These are phyloP conservation scores for Rhododendron vialii DNA, from an alignment of 148 eudicot species.

Conservation along the genomic window DNA sequence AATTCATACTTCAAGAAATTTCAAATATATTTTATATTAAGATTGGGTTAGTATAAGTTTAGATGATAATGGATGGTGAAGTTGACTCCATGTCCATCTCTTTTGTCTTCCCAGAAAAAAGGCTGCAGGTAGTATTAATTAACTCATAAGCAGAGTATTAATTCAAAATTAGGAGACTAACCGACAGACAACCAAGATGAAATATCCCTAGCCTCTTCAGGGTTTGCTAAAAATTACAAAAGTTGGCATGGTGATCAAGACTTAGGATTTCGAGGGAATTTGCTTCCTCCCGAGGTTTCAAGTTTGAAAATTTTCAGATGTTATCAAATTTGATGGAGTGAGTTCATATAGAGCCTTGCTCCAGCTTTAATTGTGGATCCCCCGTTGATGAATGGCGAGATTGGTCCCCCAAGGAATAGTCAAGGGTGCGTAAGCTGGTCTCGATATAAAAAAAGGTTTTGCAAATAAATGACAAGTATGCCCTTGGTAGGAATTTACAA, in stretches of 20 bases:
- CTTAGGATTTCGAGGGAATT: background rate
- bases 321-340: no score
- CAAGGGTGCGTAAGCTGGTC: background rate
- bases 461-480: background rate
- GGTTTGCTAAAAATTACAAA: no score
- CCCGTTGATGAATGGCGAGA: no score
- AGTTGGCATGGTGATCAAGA: background rate
- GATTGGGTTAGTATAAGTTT: background rate
- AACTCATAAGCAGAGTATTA: background rate
- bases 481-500: background rate
- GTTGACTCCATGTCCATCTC: background rate
- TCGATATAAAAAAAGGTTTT: background rate
- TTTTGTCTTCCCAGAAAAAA: background rate
- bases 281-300: no score
- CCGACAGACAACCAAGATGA: background rate
- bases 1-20: background rate
- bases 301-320: no score
- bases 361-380: no score
- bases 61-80: background rate
- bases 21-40: background rate
- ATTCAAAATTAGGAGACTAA: background rate
- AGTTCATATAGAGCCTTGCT: no score
- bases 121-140: background rate
- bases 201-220: background rate
- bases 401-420: no score